These are phyloP conservation scores for Colletotrichum acutatum DNA, from an alignment of 2,329 filamentous ascomycete genomes.

Conservation along the genomic window DNA sequence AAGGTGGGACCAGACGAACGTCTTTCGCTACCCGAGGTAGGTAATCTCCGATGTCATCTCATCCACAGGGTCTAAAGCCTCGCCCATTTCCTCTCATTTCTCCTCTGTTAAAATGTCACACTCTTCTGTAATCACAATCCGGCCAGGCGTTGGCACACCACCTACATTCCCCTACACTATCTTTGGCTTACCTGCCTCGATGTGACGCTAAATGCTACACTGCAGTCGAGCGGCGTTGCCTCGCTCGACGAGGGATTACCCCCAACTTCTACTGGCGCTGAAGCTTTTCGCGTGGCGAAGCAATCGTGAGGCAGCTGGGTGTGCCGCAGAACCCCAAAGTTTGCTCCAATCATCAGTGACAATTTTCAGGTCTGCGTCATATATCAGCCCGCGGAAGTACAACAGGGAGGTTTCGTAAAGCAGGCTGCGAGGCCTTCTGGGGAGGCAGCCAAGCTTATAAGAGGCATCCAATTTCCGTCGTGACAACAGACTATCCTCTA, in stretches of 20 bases:
- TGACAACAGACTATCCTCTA: not conserved
- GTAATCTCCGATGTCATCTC: too few species aligned
- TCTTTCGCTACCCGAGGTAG: too few species aligned
- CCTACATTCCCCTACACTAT: not conserved
- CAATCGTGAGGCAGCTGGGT: not conserved
- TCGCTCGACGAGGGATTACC: not conserved
- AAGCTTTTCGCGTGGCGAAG: not conserved
- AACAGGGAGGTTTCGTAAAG: not conserved
- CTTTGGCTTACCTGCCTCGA: not conserved
- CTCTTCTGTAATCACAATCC: too few species aligned
- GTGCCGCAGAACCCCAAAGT: not conserved
- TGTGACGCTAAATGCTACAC: not conserved
- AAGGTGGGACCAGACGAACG: too few species aligned
- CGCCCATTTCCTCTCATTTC: too few species aligned
- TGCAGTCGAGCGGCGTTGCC: not conserved
- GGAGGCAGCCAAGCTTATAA: not conserved
- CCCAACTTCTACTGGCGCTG: not conserved
- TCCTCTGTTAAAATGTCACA: too few species aligned
- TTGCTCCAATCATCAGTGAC: not conserved
- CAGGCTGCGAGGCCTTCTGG: not conserved
- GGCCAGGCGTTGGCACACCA: not conserved
- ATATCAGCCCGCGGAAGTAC: not conserved
- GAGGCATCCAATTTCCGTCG: not conserved
- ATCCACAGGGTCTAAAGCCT: too few species aligned
- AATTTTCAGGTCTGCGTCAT: not conserved